Percentiles rank a stretch among this genome's conserved stretches.
Conservation (phyloP, 2,329 filamentous ascomycete genomes). For the Aspergillus amoenus region DNA sequence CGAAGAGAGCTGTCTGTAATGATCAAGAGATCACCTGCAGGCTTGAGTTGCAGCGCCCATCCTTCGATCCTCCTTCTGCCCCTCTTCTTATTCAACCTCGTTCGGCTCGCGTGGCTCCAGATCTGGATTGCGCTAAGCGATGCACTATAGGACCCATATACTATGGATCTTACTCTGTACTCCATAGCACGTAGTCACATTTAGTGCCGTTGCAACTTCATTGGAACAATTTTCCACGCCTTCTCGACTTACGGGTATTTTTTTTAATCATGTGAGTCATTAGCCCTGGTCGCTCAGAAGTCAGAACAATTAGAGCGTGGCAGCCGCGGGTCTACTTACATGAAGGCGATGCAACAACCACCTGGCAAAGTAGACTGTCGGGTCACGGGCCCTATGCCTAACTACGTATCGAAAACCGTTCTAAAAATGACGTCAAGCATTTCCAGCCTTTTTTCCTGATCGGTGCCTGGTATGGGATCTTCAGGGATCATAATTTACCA, state of each 20-base stretch:
- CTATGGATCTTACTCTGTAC: not conserved
- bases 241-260: not conserved
- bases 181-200: not conserved
- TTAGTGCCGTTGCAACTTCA: not conserved
- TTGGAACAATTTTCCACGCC: slow-evolving; percentile 1
- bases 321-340: not conserved
- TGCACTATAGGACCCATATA: slow-evolving; percentile 12
- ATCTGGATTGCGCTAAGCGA: slow-evolving; percentile 22
- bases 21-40: slow-evolving; percentile 23
- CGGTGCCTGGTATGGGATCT: not conserved
- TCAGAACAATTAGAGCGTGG: not conserved
- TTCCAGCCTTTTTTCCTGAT: not conserved
- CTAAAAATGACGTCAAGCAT: not conserved
- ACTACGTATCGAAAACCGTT: not conserved
- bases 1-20: not conserved
- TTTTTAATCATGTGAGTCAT: not conserved
- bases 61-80: slow-evolving; percentile 17
- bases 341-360: not conserved
- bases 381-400: not conserved
- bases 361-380: not conserved
- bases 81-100: slow-evolving; percentile 13
- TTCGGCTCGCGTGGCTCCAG: slow-evolving; percentile 25
- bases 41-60: slow-evolving; percentile 14
- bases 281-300: not conserved
- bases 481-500: not conserved